Base-by-base conservation (phyloP, 441 rosid genomes). In the Croton laevigatus region DNA sequence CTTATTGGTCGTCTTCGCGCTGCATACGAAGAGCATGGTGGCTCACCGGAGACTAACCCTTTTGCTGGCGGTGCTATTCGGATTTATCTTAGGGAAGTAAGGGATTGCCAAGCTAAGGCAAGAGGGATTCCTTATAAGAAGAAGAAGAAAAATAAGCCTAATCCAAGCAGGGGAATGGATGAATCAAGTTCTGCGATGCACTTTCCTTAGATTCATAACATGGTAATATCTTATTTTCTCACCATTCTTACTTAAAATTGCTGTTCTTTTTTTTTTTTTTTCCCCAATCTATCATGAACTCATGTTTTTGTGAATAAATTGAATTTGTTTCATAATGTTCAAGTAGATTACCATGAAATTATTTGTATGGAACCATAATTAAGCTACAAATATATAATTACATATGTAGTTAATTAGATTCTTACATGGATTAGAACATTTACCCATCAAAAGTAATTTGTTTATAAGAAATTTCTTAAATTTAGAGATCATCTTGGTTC, bases 1-100 rank as follows among this genome's bases (percentile, higher is more conserved):
- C 91, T 91, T 76, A 91, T 91, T 62, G 97, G 97, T 27, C 76
- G 93, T 67, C 85, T 91, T 16, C 79, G 97, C 63, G 97, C 95
- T 1, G 97, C 97, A 6, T 91, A 81, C 45, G 97, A 91, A 71
- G 95, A 91, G 72, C 86, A 88, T 72, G 95, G 97, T 0, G 95
- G 97, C 8, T 70, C 87, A 10, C 87, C 89, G 14, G 91, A 85
- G 67, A 81, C 83, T 51, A 91, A 91, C 82, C 97, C 97, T 6
- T 91, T 91, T 73, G 97, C 97, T 1, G 78, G 78, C 11, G 83
- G 86, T 0, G 81, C 79, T 19, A 91, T 91, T 76, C 81, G 94
- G 53, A 83, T 86, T 74, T 89, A 86, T 68, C 72, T 91, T 8
- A 82, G 83, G 70, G 97, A 91, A 73, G 94, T 89, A 53, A 82